Evolutionary conservation across 345 rosid species (phyloP).

Genomic region (Arabis alpina): DNA sequence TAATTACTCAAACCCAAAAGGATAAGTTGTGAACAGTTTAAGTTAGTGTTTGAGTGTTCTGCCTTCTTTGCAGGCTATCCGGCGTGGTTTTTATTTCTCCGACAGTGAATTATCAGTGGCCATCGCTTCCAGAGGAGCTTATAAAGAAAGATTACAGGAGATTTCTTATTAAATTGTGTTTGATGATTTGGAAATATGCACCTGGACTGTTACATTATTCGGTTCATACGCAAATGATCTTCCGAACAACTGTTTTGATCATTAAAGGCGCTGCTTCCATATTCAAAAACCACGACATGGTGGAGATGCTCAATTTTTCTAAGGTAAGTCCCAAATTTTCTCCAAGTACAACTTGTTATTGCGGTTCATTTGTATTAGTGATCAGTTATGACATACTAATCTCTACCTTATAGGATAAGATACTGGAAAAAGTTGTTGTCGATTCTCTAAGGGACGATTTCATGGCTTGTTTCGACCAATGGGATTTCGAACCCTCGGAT

Average conservation of each 20-base stretch:
- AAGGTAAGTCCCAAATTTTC: too few relatives aligned
- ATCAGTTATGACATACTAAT: conserved; percentile 12
- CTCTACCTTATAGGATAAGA: conserved; percentile 44
- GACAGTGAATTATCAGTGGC: conserved; percentile 78
- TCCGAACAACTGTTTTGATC: conserved; percentile 55
- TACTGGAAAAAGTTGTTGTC: conserved; percentile 35
- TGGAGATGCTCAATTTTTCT: conserved; percentile 37
- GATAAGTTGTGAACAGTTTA: too few relatives aligned
- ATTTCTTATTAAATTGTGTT: conserved; percentile 49
- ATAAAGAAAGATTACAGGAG: conserved; percentile 66
- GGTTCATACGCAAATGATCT: conserved; percentile 60
- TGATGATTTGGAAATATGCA: conserved; percentile 61
- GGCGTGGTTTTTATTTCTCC: conserved; percentile 81
- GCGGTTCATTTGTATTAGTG: not conserved
- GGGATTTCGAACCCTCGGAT: conserved; percentile 84
- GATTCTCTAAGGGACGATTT: conserved; percentile 63
- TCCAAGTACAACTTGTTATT: too few relatives aligned
- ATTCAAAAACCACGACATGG: conserved; percentile 66
- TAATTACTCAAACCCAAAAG: not conserved
- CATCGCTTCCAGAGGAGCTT: conserved; percentile 66
- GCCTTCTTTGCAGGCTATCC: conserved; percentile 60
- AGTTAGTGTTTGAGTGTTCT: not conserved
- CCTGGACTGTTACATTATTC: conserved; percentile 80
- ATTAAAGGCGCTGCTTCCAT: conserved; percentile 60
- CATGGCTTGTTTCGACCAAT: conserved; percentile 61